Evolutionary conservation across 2,329 filamentous ascomycete genomes (phyloP).

Genomic region (Tolypocladium cylindrosporum): DNA sequence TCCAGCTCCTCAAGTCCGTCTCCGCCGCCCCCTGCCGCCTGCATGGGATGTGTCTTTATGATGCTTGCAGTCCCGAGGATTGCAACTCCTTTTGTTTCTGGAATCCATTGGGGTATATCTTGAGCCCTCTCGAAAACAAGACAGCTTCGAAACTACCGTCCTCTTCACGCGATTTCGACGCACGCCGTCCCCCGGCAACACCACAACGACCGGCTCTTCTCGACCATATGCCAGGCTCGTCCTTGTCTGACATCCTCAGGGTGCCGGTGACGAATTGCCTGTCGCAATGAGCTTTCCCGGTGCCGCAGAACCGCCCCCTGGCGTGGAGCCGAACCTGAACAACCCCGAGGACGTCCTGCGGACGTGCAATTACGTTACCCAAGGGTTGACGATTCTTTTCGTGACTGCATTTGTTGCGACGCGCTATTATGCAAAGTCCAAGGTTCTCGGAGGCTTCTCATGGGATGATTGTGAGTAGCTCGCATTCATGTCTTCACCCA

Average conservation of each 20-base stretch:
- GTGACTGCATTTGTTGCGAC: neutral
- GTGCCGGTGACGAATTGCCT: neutral
- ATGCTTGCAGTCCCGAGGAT: neutral
- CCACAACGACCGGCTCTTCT: neutral
- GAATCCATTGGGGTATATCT: neutral
- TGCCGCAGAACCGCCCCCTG: neutral
- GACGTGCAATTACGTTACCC: neutral
- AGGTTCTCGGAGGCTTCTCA: neutral
- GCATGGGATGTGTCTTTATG: neutral
- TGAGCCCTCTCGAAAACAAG: neutral
- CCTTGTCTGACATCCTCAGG: neutral
- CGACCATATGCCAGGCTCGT: neutral
- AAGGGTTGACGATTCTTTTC: neutral
- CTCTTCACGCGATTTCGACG: too few species aligned
- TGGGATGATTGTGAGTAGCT: neutral
- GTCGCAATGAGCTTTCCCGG: neutral
- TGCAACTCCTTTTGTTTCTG: neutral
- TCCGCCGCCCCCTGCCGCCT: too few species aligned
- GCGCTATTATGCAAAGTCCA: neutral
- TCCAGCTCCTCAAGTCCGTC: too few species aligned
- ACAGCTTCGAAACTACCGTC: neutral
- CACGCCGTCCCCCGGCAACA: neutral
- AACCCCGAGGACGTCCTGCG: neutral
- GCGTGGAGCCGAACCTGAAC: neutral
- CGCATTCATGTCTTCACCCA: neutral